Evolutionary conservation across 2,329 filamentous ascomycete genomes (phyloP), one percentile per base, ranked within the genome.

Genomic region (Parascedosporium putredinis): DNA sequence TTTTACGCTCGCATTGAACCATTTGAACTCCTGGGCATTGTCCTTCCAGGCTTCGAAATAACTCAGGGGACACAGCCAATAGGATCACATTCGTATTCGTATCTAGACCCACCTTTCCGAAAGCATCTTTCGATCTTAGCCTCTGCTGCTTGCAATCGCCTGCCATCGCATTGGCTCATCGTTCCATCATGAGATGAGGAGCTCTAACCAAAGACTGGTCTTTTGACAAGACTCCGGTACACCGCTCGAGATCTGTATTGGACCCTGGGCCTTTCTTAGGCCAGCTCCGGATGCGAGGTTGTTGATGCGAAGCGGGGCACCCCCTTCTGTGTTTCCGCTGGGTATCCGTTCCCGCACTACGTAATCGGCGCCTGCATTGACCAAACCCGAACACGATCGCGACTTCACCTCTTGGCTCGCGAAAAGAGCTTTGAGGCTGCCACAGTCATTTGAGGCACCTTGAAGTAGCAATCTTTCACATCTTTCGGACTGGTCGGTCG

Each of bases 61-160:
- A 40, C 16, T 14, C 46, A 40, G 46, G 46, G 46, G 46, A 25
- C 16, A 20, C 45, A 14, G 27, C 47, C 25, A 43, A 44, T 48
- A 24, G 27, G 25, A 44, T 29, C 23, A 31, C 33, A 27, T 20
- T 50, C 49, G 46, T 51, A 55, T 54, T 54, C 50, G 53, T 55
- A 49, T 53, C 59, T 7, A 27, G 16, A 18, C 18, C 45, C 46
- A 33, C 14, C 31, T 20, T 40, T 33, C 12, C 14, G 22, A 4
- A 12, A 16, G 24, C n/a, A 46, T 42, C 29, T 34, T 25, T 43
- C 38, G 40, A 45, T 40, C n/a, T 29, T 9, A 12, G 25, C 24
- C 29, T 42, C 24, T 42, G n/a, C 38, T 38, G 47, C 36, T 49
- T 49, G 14, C 24, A 42, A 49, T 49, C 48, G 27, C 23, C 29